Percentiles rank a stretch among this genome's conserved stretches.
These are phyloP conservation scores for Isoetes engelmannii DNA, from an alignment of 83 land plant genomes.

Conservation along the genomic window DNA sequence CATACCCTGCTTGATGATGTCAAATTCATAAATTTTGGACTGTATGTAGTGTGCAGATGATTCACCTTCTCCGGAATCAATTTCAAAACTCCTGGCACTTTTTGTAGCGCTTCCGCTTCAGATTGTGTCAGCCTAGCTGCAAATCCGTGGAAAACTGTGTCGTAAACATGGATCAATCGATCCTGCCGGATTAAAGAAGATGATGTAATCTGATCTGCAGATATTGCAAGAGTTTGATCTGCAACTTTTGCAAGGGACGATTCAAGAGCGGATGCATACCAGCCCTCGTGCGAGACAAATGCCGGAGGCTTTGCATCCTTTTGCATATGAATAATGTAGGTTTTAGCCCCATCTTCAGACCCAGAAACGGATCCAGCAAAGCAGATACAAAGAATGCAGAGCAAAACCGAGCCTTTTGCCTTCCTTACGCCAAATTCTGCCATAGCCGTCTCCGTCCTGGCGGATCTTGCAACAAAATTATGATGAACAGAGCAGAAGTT, in stretches of 20 bases:
- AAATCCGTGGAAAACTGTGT: slow-evolving; percentile 30
- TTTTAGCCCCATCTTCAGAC: neutral
- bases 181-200: neutral
- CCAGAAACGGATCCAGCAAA: too few relatives aligned
- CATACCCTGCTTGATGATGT: slow-evolving; percentile 6
- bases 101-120: slow-evolving; percentile 23
- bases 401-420: too few relatives aligned
- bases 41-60: slow-evolving; percentile 27
- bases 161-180: slow-evolving; percentile 19
- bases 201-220: neutral
- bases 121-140: slow-evolving; percentile 20
- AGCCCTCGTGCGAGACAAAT: slow-evolving; percentile 7
- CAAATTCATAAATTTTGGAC: slow-evolving; percentile 21
- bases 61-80: slow-evolving; percentile 19
- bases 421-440: too few relatives aligned
- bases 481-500: too few relatives aligned
- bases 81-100: slow-evolving; percentile 18
- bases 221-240: neutral
- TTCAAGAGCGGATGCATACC: slow-evolving; percentile 19
- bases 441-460: too few relatives aligned
- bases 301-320: slow-evolving; percentile 13
- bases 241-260: neutral
- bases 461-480: too few relatives aligned
- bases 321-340: slow-evolving; percentile 18
- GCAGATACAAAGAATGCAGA: too few relatives aligned